Percentiles rank a stretch among this genome's conserved stretches.
Conservation (phyloP, 768 basidiomycete genomes). For the Macrolepiota dolichaula region DNA sequence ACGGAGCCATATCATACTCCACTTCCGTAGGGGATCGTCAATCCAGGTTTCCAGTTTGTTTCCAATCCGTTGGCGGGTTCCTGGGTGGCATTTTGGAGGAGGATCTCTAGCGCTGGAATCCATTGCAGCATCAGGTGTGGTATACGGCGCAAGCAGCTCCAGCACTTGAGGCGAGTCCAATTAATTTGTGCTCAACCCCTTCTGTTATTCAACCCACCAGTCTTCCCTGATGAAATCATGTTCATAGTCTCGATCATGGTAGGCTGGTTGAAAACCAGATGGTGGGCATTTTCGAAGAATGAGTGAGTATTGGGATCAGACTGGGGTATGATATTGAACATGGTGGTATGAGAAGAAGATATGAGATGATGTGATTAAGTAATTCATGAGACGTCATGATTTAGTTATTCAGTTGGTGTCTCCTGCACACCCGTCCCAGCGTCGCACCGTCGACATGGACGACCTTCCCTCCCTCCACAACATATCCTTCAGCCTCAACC, state of each 20-base stretch:
- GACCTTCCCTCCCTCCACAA: constrained; percentile 16
- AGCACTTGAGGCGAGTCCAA: background rate
- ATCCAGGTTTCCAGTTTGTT: background rate
- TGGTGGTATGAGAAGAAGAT: background rate
- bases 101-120: background rate
- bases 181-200: background rate
- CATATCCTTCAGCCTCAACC: constrained; percentile 45
- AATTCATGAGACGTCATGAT: background rate
- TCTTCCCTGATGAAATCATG: background rate
- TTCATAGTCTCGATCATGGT: too few relatives aligned
- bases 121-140: background rate
- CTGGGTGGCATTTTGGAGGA: constrained; percentile 3
- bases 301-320: background rate
- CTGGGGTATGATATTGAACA: too few relatives aligned
- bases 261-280: too few relatives aligned
- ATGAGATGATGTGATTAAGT: constrained; percentile 5
- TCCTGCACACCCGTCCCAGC: background rate
- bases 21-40: background rate
- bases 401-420: background rate
- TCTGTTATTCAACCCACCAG: background rate
- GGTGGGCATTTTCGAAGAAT: background rate
- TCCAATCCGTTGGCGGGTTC: background rate
- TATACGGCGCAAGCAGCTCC: background rate
- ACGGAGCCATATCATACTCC: background rate
- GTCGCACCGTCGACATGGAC: constrained; percentile 3